Evolutionary conservation across 805 yeast genomes (phyloP).

Genomic region (Tanozyma kutaoensis): DNA sequence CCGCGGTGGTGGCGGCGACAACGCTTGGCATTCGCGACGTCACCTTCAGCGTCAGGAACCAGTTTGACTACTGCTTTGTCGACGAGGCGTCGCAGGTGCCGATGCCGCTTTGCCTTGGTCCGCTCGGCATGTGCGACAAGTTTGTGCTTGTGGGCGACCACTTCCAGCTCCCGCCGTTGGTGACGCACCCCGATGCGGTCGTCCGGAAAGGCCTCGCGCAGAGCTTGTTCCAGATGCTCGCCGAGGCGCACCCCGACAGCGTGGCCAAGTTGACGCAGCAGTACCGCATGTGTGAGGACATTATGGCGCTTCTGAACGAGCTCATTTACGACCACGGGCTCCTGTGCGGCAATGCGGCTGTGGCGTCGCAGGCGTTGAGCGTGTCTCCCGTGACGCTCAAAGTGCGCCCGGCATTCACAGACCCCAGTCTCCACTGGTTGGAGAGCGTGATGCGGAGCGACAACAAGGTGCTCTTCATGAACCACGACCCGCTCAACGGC

Average conservation of each 20-base stretch:
- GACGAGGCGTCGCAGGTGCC: conserved; percentile 97
- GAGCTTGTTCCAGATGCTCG: conserved; percentile 64
- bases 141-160: conserved; percentile 96
- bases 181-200: conserved; percentile 39
- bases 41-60: conserved; percentile 35
- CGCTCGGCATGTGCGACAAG: conserved; percentile 60
- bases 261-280: conserved; percentile 73
- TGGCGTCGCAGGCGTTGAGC: conserved; percentile 48
- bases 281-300: conserved; percentile 86
- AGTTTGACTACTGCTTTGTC: conserved; percentile 84
- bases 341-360: conserved; percentile 57
- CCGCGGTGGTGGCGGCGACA: conserved; percentile 79
- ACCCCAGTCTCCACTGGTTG: conserved; percentile 55
- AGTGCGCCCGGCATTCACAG: conserved; percentile 23
- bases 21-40: conserved; percentile 65
- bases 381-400: too few species aligned
- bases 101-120: conserved; percentile 84
- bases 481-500: conserved; percentile 62
- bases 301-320: conserved; percentile 70
- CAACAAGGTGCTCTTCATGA: conserved; percentile 59
- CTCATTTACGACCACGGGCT: conserved; percentile 66
- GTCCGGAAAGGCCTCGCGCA: conserved; percentile 59
- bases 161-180: conserved; percentile 83
- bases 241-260: conserved; percentile 59
- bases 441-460: conserved; percentile 36